Percentiles rank a stretch among this genome's conserved stretches.
These are phyloP conservation scores for Eucalyptus regnans DNA, from an alignment of 345 rosid genomes.

Conservation along the genomic window DNA sequence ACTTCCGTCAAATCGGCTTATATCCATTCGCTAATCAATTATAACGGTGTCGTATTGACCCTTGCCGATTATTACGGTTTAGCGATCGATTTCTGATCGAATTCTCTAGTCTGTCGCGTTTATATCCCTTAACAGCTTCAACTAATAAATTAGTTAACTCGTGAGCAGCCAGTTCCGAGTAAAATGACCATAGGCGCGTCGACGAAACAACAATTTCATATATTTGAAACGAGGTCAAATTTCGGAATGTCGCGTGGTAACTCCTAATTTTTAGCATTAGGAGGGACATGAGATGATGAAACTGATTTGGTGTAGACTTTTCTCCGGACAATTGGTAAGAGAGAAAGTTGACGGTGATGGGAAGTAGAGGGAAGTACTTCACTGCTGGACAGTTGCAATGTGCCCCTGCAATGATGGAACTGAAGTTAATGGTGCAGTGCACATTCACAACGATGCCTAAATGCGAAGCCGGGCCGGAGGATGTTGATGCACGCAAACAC, in stretches of 20 bases:
- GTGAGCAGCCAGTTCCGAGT: fast-evolving
- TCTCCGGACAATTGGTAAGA: neutral
- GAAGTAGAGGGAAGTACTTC: neutral
- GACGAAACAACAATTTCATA: too few relatives aligned
- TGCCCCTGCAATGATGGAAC: neutral
- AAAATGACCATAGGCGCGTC: too few relatives aligned
- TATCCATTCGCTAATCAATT: too few relatives aligned
- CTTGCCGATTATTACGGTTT: fast-evolving
- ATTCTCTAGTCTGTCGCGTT: fast-evolving
- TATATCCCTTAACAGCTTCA: too few relatives aligned
- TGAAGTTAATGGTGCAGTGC: neutral
- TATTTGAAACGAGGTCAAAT: too few relatives aligned
- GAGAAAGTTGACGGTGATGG: neutral
- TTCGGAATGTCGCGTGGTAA: neutral
- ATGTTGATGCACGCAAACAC: neutral
- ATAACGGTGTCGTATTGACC: too few relatives aligned
- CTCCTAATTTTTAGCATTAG: neutral
- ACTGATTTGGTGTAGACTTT: neutral
- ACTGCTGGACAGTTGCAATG: neutral
- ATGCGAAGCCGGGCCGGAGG: neutral
- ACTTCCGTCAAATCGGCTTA: too few relatives aligned
- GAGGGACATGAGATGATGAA: neutral
- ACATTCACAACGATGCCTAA: neutral
- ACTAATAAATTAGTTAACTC: too few relatives aligned
- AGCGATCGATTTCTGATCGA: too few relatives aligned